Base-by-base conservation (phyloP, 805 yeast species). In the Candida insectalens region DNA sequence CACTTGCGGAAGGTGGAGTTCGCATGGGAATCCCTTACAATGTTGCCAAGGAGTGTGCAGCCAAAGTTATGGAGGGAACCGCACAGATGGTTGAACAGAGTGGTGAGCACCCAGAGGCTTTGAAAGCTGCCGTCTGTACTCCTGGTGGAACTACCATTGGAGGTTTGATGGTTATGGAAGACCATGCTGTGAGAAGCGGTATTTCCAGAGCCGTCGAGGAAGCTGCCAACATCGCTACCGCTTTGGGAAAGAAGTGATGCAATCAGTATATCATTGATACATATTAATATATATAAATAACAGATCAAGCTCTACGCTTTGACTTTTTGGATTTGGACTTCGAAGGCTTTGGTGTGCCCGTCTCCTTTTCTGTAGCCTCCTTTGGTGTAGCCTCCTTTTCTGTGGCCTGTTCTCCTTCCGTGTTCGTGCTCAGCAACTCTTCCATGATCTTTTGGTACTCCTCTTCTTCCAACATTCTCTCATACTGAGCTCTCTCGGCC, bases 91-190 rank as follows among this genome's bases (percentile, higher is more conserved):
- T 80, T 1, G 71, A 78, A 42, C 72, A 74, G 44, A 77, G 87
- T 8, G 87, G 84, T 3, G 74, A 68, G 29, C 96, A 89, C 51
- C 98, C 98, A 8, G 89, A 92, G 14, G 84, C 72, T 9, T 69
- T 92, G 54, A 83, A 83, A 53, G 77, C 82, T 53, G 79, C 77
- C 47, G 92, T 92, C 6, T 87, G 96, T 53, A 92, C 98, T 0
- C 98, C 98, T 17, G 98, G 92, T 20, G 98, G 98, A 22, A 88
- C 96, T 33, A 92, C 98, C 4, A 92, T 92, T 54, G 95, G 95
- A 7, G 98, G 98, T 0, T 64, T 92, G 38, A 69, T 89, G 57
- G 84, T 77, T 43, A 76, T 92, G 80, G 98, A 92, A 63, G 95
- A 85, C 45, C 75, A 74, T 32, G 94, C 89, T 33, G 82, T 92